Evolutionary conservation across 116 monocot species (phyloP), one percentile per base, ranked within the genome.

Genomic region (Iris pallida): DNA sequence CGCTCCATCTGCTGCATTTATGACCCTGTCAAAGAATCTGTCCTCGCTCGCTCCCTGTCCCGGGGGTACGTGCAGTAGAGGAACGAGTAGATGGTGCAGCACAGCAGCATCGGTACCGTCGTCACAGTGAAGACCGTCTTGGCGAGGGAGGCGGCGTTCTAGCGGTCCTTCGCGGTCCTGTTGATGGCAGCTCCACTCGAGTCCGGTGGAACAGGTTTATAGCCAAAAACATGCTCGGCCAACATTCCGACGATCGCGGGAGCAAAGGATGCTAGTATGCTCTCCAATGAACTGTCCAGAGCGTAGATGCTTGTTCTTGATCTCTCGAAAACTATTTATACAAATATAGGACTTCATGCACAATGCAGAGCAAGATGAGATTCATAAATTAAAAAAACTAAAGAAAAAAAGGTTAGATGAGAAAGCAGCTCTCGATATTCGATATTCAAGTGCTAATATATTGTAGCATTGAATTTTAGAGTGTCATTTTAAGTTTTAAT

Each of bases 231-330:
- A 59, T 71, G 80, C 69, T 91, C 86, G n/a, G 89, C 80, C 75
- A 96, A 51, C 54, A 91, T 15, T 13, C 95, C 95, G 16, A 96
- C 95, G 48, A 85, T 20, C 45, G 95, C 89, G 17, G 95, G 95
- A 41, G 92, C 95, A 75, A 91, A 96, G 16, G 95, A 96, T 54
- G 95, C 63, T 11, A 96, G 80, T 6, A 92, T 44, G 5, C 86
- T 82, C 54, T 96, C 92, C 16, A 96, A 89, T 20, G 92, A 75
- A 77, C 89, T 81, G 59, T 96, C 95, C 43, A 96, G 79, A 4
- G 95, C 95, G 69, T 95, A 95, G 59, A 95, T 88, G 63, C 84
- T 95, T 60, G 95, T 91, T 47, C 95, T 76, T 69, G 86, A 78
- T 63, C 64, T 89, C 73, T 96, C 95, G 11, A 88, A 87, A 10